phyloP scores from a whole-genome alignment of 164 flowering plant species.

The Macadamia integrifolia region DNA sequence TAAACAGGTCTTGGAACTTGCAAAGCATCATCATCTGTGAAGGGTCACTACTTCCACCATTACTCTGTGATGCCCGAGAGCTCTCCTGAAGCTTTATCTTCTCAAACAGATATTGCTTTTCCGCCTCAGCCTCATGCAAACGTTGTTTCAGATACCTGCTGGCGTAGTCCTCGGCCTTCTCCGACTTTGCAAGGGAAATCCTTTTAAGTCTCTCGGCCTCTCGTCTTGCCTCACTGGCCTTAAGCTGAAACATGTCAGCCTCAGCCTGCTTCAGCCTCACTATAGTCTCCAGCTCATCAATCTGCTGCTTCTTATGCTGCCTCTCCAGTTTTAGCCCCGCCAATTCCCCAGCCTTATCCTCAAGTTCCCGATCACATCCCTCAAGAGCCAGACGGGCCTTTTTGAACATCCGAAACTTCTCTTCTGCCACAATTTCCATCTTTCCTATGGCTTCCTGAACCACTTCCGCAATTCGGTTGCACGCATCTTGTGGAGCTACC shows the following conservation, averaged over 20 bases:
- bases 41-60: conserved; percentile 47
- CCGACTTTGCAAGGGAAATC: conserved; percentile 78
- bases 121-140: conserved; percentile 90
- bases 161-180: conserved; percentile 88
- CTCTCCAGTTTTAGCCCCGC: conserved; percentile 67
- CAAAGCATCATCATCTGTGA: conserved; percentile 52
- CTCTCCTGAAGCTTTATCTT: conserved; percentile 90
- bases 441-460: conserved; percentile 91
- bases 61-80: conserved; percentile 50
- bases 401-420: conserved; percentile 78
- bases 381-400: conserved; percentile 77
- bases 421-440: conserved; percentile 96
- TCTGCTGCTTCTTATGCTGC: conserved; percentile 73
- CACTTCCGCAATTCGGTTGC: conserved; percentile 83
- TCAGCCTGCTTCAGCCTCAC: conserved; percentile 92
- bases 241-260: conserved; percentile 96
- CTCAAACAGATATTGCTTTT: conserved; percentile 87
- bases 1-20: conserved; percentile 69
- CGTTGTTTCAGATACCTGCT: conserved; percentile 81
- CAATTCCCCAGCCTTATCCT: conserved; percentile 78
- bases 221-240: conserved; percentile 93
- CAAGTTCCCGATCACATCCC: conserved; percentile 81
- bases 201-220: conserved; percentile 88
- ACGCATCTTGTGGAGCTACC: conserved; percentile 92
- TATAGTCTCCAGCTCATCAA: conserved; percentile 85